Base-by-base conservation (phyloP, 208 protist species). In the Trypanosoma congolense region DNA sequence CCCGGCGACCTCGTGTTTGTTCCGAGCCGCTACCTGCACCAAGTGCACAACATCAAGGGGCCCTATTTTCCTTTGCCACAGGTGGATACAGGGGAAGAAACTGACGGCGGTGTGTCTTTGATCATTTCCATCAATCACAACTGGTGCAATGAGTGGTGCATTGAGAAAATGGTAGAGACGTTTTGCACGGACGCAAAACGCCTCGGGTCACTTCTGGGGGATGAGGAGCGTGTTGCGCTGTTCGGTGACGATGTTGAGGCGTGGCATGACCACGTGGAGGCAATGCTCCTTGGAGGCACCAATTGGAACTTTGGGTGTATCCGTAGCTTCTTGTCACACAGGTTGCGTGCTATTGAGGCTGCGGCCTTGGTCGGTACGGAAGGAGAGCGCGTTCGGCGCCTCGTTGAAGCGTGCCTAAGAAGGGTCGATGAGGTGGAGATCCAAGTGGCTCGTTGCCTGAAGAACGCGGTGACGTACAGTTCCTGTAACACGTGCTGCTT, bases 41-140 rank as follows among this genome's bases (percentile, higher is more conserved):
- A 92, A 57, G 84, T 95, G 26, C 83, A 91, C 73, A 95, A 92
- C 67, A 50, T 88, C 19, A 48, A 52, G 8, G 86, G 81, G n/a
- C 61, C 56, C 12, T 10, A 14, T 18, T 79, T 78, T 45, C 22
- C 70, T 14, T 46, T 75, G 2, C 56, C 65, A 12, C 9, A 2
- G 1, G 47, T n/a, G n/a, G n/a, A n/a, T n/a, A n/a, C n/a, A n/a
- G n/a, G n/a, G n/a, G n/a, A n/a, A n/a, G n/a, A n/a, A n/a, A n/a
- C n/a, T n/a, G 36, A 51, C 4, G 1, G 3, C 22, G 43, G 40
- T 9, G 61, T 77, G 25, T 44, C 46, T 45, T 62, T 92, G 24
- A 73, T 77, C 22, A 71, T 86, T n/a, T 74, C 87, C 12, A 30
- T 92, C 16, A 95, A 95, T 52, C 87, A 95, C 70, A 95, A 95